Evolutionary conservation across 139 green algal species (phyloP), one percentile per base, ranked within the genome.

Genomic region (Chlamydomonas schloesseri): DNA sequence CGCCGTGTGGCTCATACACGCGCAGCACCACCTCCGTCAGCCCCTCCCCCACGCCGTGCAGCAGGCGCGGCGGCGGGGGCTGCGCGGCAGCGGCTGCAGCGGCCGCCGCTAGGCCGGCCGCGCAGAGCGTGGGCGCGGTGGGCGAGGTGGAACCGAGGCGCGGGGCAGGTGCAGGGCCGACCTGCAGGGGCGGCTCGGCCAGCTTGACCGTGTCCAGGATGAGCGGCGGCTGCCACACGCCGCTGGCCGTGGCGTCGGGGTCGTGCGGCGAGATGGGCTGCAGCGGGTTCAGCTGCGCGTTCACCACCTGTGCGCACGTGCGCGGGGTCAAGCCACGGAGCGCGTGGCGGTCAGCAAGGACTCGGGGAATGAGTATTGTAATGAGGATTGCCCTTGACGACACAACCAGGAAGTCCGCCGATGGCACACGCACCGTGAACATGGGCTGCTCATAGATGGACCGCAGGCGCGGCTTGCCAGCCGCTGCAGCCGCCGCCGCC

Each of bases 1-100:
- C 37, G 28, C 84, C 87, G 73, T 88, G 73, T 0, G 87, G 87
- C 82, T 91, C 87, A 68, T 91, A 91, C 87, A 91, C 33, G 13
- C 87, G 65, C 37, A 89, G 26, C 1, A 89, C 29, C 11, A 89
- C 47, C 23, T 62, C 67, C 6, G 9, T 15, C 36, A 37, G 36
- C 76, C 26, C 18, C 15, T 64, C 15, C 71, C 11, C 15, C 47
- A 13, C 10, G 26, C 36, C 15, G 13, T 24, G n/a, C 23, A 10
- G 55, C 74, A 23, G 74, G 26, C 0, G 62, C 62, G 29, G 60
- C 4, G 3, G 47, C 67, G 67, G 64, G 36, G 3, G 36, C 76
- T 17, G 33, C 13, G 4, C 15, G 42, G 23, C 15, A 6, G 67
- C 65, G 5, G 20, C 31, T 14, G 65, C 47, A 13, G 31, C 23